Evolutionary conservation across 2,329 filamentous ascomycete species (phyloP), one percentile per base, ranked within the genome.

Genomic region (Helotiales sp.): DNA sequence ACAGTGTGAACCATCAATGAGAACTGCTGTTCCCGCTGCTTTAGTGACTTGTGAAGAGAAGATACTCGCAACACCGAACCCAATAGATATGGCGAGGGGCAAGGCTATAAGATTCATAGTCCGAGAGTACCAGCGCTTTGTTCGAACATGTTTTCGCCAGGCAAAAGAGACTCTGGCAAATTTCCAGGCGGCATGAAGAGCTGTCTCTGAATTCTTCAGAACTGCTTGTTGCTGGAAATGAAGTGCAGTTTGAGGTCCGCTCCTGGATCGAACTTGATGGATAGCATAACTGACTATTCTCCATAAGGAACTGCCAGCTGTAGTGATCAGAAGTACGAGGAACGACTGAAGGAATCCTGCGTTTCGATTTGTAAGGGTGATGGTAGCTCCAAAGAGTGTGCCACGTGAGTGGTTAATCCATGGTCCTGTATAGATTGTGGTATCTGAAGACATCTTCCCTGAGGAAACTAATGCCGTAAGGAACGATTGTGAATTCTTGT

Each of bases 31-130:
- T 6, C 53, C 51, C 12, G 49, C 49, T 13, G 56, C 25, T 46
- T 56, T 40, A 9, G 56, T 59, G 5, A 62, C 55, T 44, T 57
- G 52, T 9, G 59, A 59, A 6, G 59, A 57, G 38, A 62, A 57
- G 13, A 62, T 57, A 42, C 34, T 33, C 33, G 59, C 59, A 12
- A 30, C 46, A 7, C 44, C 44, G 34, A 59, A 62, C 36, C 19
- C 42, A 3, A 36, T 31, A 13, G 25, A 24, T 27, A 56, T 50
- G n/a, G 57, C 7, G 5, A 42, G n/a, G 15, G 31, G 22, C 7
- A 52, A 17, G 6, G 24, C 24, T 7, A 52, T 30, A 34, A 52
- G 25, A 38, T 34, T 29, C 9, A 40, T 13, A 4, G 25, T 52
- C 8, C 36, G 36, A 4, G 36, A 40, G 2, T 10, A 19, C 36